These are phyloP conservation scores for Trichoderma sp. DNA, from an alignment of 2,329 filamentous ascomycete genomes.

Conservation along the genomic window DNA sequence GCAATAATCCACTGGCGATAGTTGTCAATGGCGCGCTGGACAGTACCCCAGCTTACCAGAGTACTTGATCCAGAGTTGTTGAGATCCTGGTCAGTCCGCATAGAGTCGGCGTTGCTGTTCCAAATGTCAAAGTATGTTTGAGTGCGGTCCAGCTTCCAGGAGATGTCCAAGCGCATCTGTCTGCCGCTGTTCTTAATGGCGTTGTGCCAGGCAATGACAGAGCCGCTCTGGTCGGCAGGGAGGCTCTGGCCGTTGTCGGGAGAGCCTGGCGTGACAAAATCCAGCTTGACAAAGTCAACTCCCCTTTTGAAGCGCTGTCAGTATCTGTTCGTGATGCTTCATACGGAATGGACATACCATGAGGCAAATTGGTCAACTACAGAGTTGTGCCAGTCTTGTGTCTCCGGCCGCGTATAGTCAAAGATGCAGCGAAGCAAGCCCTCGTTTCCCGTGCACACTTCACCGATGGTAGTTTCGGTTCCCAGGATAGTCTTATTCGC, in stretches of 20 bases:
- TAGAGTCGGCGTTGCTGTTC: conserved; percentile 24
- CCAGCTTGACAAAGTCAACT: conserved; percentile 25
- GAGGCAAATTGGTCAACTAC: conserved; percentile 23
- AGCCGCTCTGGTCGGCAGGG: conserved; percentile 22
- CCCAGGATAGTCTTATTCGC: conserved; percentile 22
- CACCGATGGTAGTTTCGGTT: conserved; percentile 22
- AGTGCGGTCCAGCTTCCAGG: conserved; percentile 25
- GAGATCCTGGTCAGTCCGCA: conserved; percentile 26
- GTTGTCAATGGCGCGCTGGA: conserved; percentile 25
- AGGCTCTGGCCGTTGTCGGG: conserved; percentile 24
- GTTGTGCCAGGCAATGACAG: conserved; percentile 24
- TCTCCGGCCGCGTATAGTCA: conserved; percentile 22
- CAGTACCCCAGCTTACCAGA: conserved; percentile 21
- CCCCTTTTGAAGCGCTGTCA: conserved; percentile 17
- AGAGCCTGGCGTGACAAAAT: conserved; percentile 26
- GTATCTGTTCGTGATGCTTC: no score
- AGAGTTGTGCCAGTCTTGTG: conserved; percentile 24
- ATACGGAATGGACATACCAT: conserved; percentile 14
- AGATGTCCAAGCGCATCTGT: conserved; percentile 24
- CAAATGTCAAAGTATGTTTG: conserved; percentile 23
- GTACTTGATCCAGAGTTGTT: conserved; percentile 21
- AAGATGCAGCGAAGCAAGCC: conserved; percentile 24
- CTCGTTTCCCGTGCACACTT: conserved; percentile 23
- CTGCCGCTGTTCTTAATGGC: conserved; percentile 22
- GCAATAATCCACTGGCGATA: conserved; percentile 26